A percentile compares a stretch with the other conserved stretches of the same genome.
These are phyloP conservation scores for Hanseniaspora jakobsenii DNA, from an alignment of 805 yeast species.

Conservation along the genomic window DNA sequence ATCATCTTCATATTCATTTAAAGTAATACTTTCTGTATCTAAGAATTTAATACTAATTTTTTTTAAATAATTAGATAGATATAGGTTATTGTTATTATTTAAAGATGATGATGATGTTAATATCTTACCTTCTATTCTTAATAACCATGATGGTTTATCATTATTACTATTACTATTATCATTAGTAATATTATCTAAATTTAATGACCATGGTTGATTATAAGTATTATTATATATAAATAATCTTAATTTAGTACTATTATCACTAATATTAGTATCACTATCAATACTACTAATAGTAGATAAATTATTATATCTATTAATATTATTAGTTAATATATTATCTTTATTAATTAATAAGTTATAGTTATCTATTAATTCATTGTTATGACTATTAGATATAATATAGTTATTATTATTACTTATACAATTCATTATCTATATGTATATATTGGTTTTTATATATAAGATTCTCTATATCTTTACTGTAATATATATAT, in stretches of 20 bases:
- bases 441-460: no score
- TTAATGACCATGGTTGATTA: slow-evolving; percentile 81
- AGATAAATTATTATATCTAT: no score
- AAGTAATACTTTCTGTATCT: slow-evolving; percentile 26
- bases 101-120: slow-evolving; percentile 66
- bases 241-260: slow-evolving; percentile 57
- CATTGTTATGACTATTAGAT: no score
- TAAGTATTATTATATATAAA: slow-evolving; percentile 71
- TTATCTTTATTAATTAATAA: slow-evolving; percentile 6
- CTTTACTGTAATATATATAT: no score
- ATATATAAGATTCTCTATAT: no score
- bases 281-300: slow-evolving; percentile 23
- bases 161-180: no score
- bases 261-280: slow-evolving; percentile 24
- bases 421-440: no score
- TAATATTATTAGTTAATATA: slow-evolving; percentile 1
- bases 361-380: slow-evolving; percentile 3
- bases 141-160: slow-evolving; percentile 58
- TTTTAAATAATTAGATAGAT: no score
- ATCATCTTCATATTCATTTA: slow-evolving; percentile 24
- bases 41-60: slow-evolving; percentile 71
- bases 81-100: no score
- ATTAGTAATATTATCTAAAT: no score
- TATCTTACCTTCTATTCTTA: slow-evolving; percentile 77
- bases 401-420: no score